A percentile compares a stretch with the other conserved stretches of the same genome.
phyloP scores from a whole-genome alignment of 768 basidiomycete species.

The Mycena floridula region DNA sequence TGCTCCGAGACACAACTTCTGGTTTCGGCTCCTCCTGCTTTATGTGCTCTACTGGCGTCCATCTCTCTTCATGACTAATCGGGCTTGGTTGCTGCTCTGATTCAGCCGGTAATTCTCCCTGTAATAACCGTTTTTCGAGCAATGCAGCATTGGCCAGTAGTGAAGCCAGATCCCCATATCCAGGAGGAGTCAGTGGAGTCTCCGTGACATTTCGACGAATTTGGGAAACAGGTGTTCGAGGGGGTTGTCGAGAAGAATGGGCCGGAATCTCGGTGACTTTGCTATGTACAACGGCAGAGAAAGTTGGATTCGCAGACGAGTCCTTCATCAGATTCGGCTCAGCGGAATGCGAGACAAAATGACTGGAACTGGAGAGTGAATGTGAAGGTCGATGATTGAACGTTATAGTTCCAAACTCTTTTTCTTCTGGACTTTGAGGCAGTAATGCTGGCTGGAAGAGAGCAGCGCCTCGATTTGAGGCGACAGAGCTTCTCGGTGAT shows the following conservation, averaged over 20 bases:
- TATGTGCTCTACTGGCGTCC: constrained; percentile 10
- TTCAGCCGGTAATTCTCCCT: constrained; percentile 41
- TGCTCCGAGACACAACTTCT: too few species aligned
- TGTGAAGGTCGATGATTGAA: constrained; percentile 15
- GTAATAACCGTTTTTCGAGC: constrained; percentile 47
- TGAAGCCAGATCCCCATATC: constrained; percentile 43
- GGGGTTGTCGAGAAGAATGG: constrained; percentile 14
- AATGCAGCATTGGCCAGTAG: constrained; percentile 54
- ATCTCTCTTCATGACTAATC: constrained; percentile 7
- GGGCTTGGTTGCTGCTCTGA: constrained; percentile 10
- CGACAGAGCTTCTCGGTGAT: neutral
- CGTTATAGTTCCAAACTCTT: constrained; percentile 21
- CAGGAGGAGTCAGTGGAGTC: constrained; percentile 39
- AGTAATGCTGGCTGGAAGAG: neutral
- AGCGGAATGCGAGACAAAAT: neutral
- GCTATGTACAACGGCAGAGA: constrained; percentile 54
- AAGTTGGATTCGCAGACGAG: constrained; percentile 25
- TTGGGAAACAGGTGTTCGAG: constrained; percentile 19
- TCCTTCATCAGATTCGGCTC: neutral
- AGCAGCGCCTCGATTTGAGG: neutral
- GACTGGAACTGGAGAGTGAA: constrained; percentile 5
- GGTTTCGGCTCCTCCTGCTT: constrained; percentile 13
- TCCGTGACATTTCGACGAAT: constrained; percentile 27
- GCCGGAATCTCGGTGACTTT: constrained; percentile 40
- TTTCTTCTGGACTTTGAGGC: neutral